These are phyloP conservation scores for Porodaedalea pini DNA, from an alignment of 1,284 basidiomycete genomes.

Conservation along the genomic window DNA sequence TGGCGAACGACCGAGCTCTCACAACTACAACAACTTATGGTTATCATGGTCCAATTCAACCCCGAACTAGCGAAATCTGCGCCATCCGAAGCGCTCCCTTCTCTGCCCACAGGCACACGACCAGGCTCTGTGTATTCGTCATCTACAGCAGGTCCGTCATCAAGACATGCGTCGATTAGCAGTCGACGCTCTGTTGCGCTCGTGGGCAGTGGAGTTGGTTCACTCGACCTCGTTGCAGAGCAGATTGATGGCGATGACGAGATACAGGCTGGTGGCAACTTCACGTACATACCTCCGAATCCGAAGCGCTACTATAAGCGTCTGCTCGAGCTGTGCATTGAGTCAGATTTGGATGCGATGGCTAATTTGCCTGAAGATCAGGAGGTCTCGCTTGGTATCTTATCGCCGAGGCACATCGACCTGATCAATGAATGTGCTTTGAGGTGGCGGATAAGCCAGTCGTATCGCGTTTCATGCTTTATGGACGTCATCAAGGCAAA, in stretches of 20 bases:
- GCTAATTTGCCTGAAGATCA: constrained; percentile 86
- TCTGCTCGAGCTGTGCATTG: constrained; percentile 81
- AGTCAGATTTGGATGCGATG: constrained; percentile 87
- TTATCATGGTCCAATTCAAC: constrained; percentile 83
- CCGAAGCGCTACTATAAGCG: constrained; percentile 83
- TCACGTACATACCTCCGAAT: constrained; percentile 89
- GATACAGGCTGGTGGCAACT: constrained; percentile 64
- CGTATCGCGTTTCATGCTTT: constrained; percentile 79
- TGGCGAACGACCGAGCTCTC: constrained; percentile 87
- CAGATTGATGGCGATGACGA: constrained; percentile 62
- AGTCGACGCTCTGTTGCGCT: constrained; percentile 55
- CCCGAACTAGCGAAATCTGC: constrained; percentile 83
- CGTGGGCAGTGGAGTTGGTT: constrained; percentile 11
- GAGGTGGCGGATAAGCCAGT: constrained; percentile 84
- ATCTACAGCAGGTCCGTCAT: constrained; percentile 32
- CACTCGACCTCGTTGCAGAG: constrained; percentile 39
- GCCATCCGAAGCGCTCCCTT: constrained; percentile 49
- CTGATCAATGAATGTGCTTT: constrained; percentile 85
- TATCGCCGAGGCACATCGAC: constrained; percentile 79
- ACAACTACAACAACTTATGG: constrained; percentile 83
- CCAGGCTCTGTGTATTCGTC: constrained; percentile 55
- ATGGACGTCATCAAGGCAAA: constrained; percentile 84
- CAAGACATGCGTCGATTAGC: constrained; percentile 58
- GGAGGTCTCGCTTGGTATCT: constrained; percentile 91
- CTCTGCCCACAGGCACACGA: constrained; percentile 40